A percentile compares a stretch with the other conserved stretches of the same genome.
phyloP scores from a whole-genome alignment of 2,329 filamentous ascomycete genomes.

The Exophiala mesophila region DNA sequence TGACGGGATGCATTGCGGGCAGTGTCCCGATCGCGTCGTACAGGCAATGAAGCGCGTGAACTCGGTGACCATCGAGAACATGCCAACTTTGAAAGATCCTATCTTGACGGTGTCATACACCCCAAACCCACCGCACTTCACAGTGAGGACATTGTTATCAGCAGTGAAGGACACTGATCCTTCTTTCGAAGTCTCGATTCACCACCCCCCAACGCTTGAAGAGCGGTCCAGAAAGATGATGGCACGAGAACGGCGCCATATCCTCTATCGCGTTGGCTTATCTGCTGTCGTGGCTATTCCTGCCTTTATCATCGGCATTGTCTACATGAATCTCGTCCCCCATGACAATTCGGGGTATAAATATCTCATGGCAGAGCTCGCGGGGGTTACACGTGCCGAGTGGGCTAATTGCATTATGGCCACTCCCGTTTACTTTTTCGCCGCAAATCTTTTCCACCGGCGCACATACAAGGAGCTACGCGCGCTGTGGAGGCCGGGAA shows the following conservation, averaged over 20 bases:
- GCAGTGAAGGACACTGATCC: constrained; percentile 63
- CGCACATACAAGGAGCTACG: constrained; percentile 73
- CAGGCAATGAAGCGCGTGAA: constrained; percentile 23
- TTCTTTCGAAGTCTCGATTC: constrained; percentile 63
- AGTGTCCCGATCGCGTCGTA: constrained; percentile 54
- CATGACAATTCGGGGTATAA: constrained; percentile 39
- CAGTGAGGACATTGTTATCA: constrained; percentile 67
- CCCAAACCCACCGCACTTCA: constrained; percentile 64
- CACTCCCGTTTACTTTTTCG: constrained; percentile 81
- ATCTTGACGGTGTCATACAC: constrained; percentile 67
- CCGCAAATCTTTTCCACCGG: constrained; percentile 77
- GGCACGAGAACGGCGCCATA: constrained; percentile 60
- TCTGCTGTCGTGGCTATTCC: constrained; percentile 69
- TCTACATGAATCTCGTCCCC: constrained; percentile 77
- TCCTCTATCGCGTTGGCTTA: constrained; percentile 65
- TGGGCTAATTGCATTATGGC: constrained; percentile 75
- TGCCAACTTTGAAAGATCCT: constrained; percentile 56
- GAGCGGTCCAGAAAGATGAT: constrained; percentile 72
- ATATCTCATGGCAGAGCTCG: constrained; percentile 61
- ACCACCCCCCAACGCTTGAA: constrained; percentile 77
- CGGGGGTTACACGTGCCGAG: constrained; percentile 67
- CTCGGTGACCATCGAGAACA: constrained; percentile 25
- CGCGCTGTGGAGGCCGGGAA: constrained; percentile 71
- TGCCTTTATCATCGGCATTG: constrained; percentile 79
- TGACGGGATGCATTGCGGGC: constrained; percentile 67